phyloP scores from a whole-genome alignment of 306 rosid genomes.

The Castanospermum australe region DNA sequence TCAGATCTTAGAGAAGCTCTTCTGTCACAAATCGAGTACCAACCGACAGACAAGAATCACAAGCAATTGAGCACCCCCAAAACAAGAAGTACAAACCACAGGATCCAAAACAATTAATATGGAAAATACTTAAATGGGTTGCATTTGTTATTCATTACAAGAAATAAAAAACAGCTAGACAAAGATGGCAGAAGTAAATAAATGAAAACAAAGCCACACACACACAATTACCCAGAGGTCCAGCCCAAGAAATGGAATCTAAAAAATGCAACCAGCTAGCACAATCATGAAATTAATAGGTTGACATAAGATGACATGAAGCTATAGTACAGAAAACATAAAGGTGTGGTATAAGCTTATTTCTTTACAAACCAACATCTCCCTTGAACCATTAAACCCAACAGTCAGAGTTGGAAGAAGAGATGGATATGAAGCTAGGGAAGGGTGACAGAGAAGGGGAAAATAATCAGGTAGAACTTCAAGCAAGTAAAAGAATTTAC shows the following conservation, averaged over 20 bases:
- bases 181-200: background rate
- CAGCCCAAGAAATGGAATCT: background rate
- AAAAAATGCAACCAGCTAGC: background rate
- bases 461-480: background rate
- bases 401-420: background rate
- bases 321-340: conserved; percentile 1
- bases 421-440: background rate
- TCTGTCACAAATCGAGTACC: background rate
- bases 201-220: background rate
- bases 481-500: conserved; percentile 43
- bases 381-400: conserved; percentile 4
- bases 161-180: conserved; percentile 10
- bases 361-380: background rate
- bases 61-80: background rate
- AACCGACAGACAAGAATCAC: background rate
- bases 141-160: background rate
- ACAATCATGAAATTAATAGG: conserved; percentile 2
- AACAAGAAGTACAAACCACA: conserved; percentile 1
- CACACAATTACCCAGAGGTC: background rate
- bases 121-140: background rate
- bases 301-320: background rate
- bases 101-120: background rate
- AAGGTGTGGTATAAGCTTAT: background rate
- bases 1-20: conserved; percentile 9
- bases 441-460: background rate